Evolutionary conservation across 1,284 basidiomycete species (phyloP), one percentile per base, ranked within the genome.

Genomic region (Trichosporon coremiiforme): DNA sequence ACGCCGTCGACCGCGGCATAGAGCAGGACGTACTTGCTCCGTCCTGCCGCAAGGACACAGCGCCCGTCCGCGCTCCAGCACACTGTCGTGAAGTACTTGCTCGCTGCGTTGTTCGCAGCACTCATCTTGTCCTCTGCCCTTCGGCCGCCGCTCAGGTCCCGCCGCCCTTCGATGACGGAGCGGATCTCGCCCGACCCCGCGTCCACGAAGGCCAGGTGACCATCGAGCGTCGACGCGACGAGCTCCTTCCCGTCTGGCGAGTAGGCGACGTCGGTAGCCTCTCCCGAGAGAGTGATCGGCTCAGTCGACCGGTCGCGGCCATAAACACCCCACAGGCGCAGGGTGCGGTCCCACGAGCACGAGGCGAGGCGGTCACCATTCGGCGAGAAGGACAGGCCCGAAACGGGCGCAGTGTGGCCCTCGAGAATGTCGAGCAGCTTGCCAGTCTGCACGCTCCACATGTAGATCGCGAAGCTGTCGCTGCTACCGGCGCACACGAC

Each of bases 401-500:
- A 91, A 53, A 99, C 88, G 1, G 97, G 97, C 0, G 92, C 97
- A 76, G 94, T 93, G 82, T 99, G 97, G 0, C 96, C 96, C 0
- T 93, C 86, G 50, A 99, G 88, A 64, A 98, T 87, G 79, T 99
- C 97, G 62, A 99, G 87, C 6, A 99, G 88, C 81, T 96, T 98
- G 41, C 97, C 97, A 0, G 95, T 99, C 83, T 98, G 95, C 2
- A 99, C 96, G 2, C 93, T 95, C 97, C 97, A 99, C 83, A 99
- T 87, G 86, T 93, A 99, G 70, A 99, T 89, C 82, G 99, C 96
- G 80, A 97, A 99, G 1, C 91, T 92, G 83, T 98, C 95, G 3
- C 90, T 89, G 22, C 95, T 96, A 15, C 97, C 97, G 0, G 96
- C 97, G 9, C 93, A 94, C 35, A 99, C 91, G 29, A 98, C 94